Percentiles rank a stretch among this genome's conserved stretches.
These are phyloP conservation scores for Ceratocystis diversiconidia DNA, from an alignment of 2,329 filamentous ascomycete genomes.

Conservation along the genomic window DNA sequence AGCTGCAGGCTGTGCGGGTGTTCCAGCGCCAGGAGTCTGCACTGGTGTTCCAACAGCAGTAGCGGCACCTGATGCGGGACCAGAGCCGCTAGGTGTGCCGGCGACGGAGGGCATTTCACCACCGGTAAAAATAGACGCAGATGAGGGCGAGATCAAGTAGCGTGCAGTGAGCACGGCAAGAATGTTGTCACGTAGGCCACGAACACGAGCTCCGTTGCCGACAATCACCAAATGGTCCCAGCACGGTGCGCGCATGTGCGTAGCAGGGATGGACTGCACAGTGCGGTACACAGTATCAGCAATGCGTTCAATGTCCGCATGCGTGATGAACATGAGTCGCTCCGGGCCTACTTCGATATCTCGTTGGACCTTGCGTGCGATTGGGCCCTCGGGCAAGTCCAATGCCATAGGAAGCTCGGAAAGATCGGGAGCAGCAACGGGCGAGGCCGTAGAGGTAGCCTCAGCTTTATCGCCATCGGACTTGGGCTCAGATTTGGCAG, in stretches of 20 bases:
- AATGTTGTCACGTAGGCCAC: slow-evolving; percentile 80
- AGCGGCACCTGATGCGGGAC: slow-evolving; percentile 61
- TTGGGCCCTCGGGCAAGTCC: slow-evolving; percentile 22
- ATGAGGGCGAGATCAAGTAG: slow-evolving; percentile 81
- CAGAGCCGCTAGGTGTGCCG: slow-evolving; percentile 85
- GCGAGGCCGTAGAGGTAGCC: slow-evolving; percentile 11
- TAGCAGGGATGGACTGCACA: slow-evolving; percentile 68
- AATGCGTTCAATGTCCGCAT: slow-evolving; percentile 66
- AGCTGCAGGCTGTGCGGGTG: slow-evolving; percentile 36
- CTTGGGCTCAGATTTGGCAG: slow-evolving; percentile 2
- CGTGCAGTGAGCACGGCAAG: slow-evolving; percentile 64
- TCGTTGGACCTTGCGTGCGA: slow-evolving; percentile 43
- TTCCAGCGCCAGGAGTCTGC: slow-evolving; percentile 41
- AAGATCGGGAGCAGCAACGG: slow-evolving; percentile 8
- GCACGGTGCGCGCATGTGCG: slow-evolving; percentile 67
- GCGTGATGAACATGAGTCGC: slow-evolving; percentile 54
- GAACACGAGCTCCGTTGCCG: slow-evolving; percentile 62
- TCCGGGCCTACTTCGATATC: slow-evolving; percentile 68
- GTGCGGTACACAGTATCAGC: slow-evolving; percentile 71
- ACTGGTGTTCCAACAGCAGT: slow-evolving; percentile 84
- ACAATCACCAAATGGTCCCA: slow-evolving; percentile 91
- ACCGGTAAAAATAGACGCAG: slow-evolving; percentile 79
- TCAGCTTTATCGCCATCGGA: slow-evolving; percentile 8
- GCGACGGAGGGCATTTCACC: slow-evolving; percentile 79
- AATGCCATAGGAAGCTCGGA: slow-evolving; percentile 19